Conservation (phyloP, 2,329 filamentous ascomycete species). For the Xylariaceae sp. region DNA sequence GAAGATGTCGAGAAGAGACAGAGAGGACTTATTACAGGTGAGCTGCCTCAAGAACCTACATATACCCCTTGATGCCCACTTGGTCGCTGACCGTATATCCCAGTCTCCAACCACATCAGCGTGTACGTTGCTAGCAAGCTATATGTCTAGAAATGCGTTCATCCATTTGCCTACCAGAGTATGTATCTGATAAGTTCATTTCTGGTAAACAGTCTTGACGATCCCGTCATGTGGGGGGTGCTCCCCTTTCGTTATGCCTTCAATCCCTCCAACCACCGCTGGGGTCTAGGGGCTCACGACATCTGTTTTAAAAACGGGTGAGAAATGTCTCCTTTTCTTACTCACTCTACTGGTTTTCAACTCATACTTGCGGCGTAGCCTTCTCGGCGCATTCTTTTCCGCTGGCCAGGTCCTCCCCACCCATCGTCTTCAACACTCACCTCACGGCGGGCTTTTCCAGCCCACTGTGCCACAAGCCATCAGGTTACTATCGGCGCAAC, state of each 20-base stretch:
- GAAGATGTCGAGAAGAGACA: constrained; percentile 61
- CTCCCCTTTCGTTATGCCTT: constrained; percentile 71
- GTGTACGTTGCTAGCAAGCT: constrained; percentile 58
- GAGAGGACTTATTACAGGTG: constrained; percentile 80
- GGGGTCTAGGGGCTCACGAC: constrained; percentile 88
- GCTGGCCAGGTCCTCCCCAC: constrained; percentile 87
- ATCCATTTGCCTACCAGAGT: constrained; percentile 21
- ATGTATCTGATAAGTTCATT: constrained; percentile 21
- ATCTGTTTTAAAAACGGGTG: constrained; percentile 90
- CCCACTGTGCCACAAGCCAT: constrained; percentile 83
- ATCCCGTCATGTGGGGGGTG: constrained; percentile 90
- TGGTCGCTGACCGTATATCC: neutral
- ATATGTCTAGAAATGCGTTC: constrained; percentile 13
- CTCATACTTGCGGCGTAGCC: constrained; percentile 42
- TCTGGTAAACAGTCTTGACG: constrained; percentile 67
- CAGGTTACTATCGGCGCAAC: constrained; percentile 66
- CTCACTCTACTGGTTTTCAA: neutral
- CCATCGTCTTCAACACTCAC: constrained; percentile 74
- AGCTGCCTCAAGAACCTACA: constrained; percentile 7
- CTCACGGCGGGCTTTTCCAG: constrained; percentile 81
- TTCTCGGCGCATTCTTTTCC: constrained; percentile 74
- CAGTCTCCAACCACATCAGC: constrained; percentile 82
- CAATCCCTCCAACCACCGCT: constrained; percentile 72
- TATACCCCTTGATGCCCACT: neutral
- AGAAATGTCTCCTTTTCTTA: constrained; percentile 21